These are phyloP conservation scores for Yamadazyma ubonensis DNA, from an alignment of 805 yeast species.

Conservation along the genomic window DNA sequence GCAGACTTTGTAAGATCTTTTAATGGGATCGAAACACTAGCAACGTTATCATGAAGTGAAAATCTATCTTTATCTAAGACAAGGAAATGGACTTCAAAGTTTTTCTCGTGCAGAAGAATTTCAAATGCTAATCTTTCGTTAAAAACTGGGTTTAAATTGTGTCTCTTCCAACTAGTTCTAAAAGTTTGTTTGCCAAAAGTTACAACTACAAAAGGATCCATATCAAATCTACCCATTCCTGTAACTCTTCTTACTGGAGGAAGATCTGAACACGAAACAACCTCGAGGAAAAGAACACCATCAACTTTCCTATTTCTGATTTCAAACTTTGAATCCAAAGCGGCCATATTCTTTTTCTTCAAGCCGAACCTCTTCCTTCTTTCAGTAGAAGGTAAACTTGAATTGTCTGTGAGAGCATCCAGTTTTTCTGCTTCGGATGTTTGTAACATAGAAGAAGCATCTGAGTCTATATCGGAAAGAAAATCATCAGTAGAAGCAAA, in stretches of 20 bases:
- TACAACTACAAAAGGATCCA: constrained; percentile 95
- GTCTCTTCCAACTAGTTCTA: constrained; percentile 81
- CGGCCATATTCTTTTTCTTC: constrained; percentile 5
- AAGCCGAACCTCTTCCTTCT: background rate
- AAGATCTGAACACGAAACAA: constrained; percentile 67
- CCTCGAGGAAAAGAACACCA: constrained; percentile 79
- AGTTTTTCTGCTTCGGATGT: background rate
- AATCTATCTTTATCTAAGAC: constrained; percentile 83
- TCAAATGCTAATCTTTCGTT: constrained; percentile 82
- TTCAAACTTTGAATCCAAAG: constrained; percentile 27
- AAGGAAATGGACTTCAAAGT: constrained; percentile 65
- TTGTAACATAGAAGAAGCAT: constrained; percentile 1
- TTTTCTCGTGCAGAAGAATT: constrained; percentile 61
- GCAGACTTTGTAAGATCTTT: constrained; percentile 44
- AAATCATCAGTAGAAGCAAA: constrained; percentile 11
- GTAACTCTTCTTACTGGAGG: constrained; percentile 76
- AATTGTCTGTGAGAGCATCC: background rate
- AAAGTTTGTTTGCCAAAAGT: constrained; percentile 87
- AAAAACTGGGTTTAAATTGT: constrained; percentile 77
- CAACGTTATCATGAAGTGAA: constrained; percentile 82
- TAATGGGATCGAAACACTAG: constrained; percentile 58
- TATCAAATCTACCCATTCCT: constrained; percentile 71
- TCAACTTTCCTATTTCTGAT: constrained; percentile 39
- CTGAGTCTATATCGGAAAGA: constrained; percentile 4
- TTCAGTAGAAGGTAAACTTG: background rate